phyloP scores from a whole-genome alignment of 1,139 yeast species.

The Kluyveromyces marxianus region DNA sequence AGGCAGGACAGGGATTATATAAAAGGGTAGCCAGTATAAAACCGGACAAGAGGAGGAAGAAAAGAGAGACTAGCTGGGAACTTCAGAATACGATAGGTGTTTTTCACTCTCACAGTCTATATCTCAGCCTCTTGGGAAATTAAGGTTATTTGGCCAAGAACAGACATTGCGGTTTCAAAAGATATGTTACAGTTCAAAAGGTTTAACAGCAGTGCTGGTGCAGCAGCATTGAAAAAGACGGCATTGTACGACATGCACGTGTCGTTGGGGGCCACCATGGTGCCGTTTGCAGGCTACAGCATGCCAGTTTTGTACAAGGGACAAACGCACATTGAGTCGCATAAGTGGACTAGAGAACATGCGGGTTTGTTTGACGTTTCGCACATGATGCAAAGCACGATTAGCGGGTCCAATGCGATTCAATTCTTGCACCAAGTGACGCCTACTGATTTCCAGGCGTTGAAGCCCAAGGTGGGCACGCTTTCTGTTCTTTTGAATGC shows the following conservation, averaged over 20 bases:
- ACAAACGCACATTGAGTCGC: constrained; percentile 86
- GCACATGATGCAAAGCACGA: constrained; percentile 88
- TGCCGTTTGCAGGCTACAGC: constrained; percentile 87
- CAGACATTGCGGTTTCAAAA: too few relatives aligned
- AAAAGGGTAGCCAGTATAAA: background rate
- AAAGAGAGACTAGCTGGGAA: background rate
- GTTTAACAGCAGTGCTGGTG: constrained; percentile 21
- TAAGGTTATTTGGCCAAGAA: too few relatives aligned
- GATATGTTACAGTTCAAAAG: constrained; percentile 19
- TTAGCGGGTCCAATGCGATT: constrained; percentile 64
- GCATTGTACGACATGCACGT: constrained; percentile 79
- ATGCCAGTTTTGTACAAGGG: constrained; percentile 88
- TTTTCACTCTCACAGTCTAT: too few relatives aligned
- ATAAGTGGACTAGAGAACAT: constrained; percentile 81
- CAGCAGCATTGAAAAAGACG: constrained; percentile 46
- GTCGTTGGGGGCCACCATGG: constrained; percentile 79
- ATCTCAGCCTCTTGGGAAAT: too few relatives aligned
- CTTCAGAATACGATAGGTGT: too few relatives aligned
- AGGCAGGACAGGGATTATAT: too few relatives aligned
- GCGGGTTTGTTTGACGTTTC: constrained; percentile 95
- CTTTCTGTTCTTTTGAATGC: constrained; percentile 71
- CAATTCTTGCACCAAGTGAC: constrained; percentile 69
- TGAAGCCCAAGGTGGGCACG: constrained; percentile 57
- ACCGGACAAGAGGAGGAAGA: too few relatives aligned
- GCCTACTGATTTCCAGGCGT: constrained; percentile 65